phyloP scores from a whole-genome alignment of 1,284 basidiomycete species.

The Malassezia dermatis region DNA sequence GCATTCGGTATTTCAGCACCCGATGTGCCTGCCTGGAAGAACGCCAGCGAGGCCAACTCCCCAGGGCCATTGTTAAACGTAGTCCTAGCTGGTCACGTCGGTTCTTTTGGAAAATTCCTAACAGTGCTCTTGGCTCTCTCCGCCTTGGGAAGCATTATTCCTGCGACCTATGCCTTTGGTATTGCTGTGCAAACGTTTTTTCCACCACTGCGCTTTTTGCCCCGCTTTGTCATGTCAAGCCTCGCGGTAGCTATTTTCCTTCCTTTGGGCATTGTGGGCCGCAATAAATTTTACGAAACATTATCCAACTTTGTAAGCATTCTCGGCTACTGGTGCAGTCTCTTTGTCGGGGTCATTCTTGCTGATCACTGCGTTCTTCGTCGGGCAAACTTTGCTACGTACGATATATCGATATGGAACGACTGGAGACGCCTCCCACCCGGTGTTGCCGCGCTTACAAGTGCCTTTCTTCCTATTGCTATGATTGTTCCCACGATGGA shows the following conservation, averaged over 20 bases:
- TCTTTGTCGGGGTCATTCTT: conserved; percentile 56
- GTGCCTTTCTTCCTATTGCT: conserved; percentile 28
- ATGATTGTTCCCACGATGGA: conserved; percentile 40
- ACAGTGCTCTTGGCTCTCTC: conserved; percentile 66
- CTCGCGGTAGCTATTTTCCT: conserved; percentile 65
- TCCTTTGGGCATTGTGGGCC: conserved; percentile 57
- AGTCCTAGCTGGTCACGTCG: conserved; percentile 58
- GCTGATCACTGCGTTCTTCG: conserved; percentile 58
- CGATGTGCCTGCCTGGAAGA: conserved; percentile 52
- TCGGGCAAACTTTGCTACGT: conserved; percentile 51
- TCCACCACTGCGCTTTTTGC: conserved; percentile 65
- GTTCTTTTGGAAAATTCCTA: conserved; percentile 71
- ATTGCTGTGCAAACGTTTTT: conserved; percentile 51
- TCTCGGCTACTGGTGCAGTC: conserved; percentile 58
- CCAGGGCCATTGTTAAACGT: conserved; percentile 65
- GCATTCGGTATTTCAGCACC: conserved; percentile 54
- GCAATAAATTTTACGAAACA: conserved; percentile 57
- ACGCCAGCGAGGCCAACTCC: conserved; percentile 20
- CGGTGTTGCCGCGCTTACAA: conserved; percentile 52
- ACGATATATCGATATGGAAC: conserved; percentile 56
- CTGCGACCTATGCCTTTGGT: conserved; percentile 54
- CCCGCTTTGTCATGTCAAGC: conserved; percentile 74
- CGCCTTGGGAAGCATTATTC: conserved; percentile 67
- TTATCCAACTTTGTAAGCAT: conserved; percentile 54
- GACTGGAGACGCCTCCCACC: conserved; percentile 53